A percentile compares a stretch with the other conserved stretches of the same genome.
phyloP scores from a whole-genome alignment of 192 early-diverging fungal species.

The Phlyctochytrium planicorne region DNA sequence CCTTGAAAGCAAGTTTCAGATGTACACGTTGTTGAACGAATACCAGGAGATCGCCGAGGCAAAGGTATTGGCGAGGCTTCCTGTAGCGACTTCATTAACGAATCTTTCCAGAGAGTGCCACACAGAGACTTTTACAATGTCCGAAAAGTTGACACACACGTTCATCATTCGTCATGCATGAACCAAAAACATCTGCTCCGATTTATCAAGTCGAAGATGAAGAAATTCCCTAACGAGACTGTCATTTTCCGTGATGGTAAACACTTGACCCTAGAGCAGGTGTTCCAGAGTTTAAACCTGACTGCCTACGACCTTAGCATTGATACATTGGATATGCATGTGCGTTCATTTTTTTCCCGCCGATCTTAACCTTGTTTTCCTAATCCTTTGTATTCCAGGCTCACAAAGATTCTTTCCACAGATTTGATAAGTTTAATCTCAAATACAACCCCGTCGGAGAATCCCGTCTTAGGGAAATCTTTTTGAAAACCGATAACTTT shows the following conservation, averaged over 20 bases:
- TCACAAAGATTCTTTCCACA: slow-evolving; percentile 93
- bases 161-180: slow-evolving; percentile 92
- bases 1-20: slow-evolving; percentile 89
- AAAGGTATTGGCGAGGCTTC: slow-evolving; percentile 51
- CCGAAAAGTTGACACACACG: slow-evolving; percentile 96
- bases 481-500: slow-evolving; percentile 93
- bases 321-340: slow-evolving; percentile 96
- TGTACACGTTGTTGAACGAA: slow-evolving; percentile 90
- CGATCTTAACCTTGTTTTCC: not conserved
- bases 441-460: slow-evolving; percentile 97
- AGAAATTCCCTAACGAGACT: slow-evolving; percentile 67
- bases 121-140: slow-evolving; percentile 98
- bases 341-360: slow-evolving; percentile 23
- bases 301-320: slow-evolving; percentile 93
- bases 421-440: slow-evolving; percentile 96
- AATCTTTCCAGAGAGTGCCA: slow-evolving; percentile 61
- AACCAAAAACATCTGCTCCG: slow-evolving; percentile 94
- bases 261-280: slow-evolving; percentile 75
- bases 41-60: slow-evolving; percentile 90
- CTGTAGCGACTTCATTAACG: not conserved
- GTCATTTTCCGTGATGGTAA: slow-evolving; percentile 87
- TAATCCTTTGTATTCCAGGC: slow-evolving; percentile 44
- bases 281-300: slow-evolving; percentile 86
- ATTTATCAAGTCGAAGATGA: slow-evolving; percentile 92
- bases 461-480: slow-evolving; percentile 91